Conservation (phyloP, 129 eudicot genomes). For the Escallonia rubra region DNA sequence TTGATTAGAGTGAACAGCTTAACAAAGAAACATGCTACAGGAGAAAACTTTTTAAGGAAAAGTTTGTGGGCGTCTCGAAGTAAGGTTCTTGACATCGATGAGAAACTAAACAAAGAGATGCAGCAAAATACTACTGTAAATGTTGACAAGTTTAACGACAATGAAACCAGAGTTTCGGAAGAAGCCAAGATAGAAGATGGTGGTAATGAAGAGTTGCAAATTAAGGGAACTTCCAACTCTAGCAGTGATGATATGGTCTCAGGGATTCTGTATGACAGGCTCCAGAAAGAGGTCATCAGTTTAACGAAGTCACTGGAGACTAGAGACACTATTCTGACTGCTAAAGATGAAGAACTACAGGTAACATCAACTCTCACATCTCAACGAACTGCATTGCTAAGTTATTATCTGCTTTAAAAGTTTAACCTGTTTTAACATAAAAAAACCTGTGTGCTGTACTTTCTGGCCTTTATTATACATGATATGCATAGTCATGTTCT, state of each 20-base stretch:
- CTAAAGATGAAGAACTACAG: constrained; percentile 83
- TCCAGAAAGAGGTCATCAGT: constrained; percentile 83
- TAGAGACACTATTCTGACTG: constrained; percentile 44
- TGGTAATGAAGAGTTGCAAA: constrained; percentile 29
- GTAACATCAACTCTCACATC: constrained; percentile 14
- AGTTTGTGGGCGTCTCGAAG: constrained; percentile 71
- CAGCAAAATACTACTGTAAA: constrained; percentile 25
- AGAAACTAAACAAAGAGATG: constrained; percentile 47
- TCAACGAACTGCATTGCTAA: too few species aligned
- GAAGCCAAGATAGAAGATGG: constrained; percentile 15
- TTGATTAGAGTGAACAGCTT: constrained; percentile 19
- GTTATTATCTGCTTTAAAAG: not conserved
- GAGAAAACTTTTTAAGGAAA: constrained; percentile 41
- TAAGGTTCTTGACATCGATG: constrained; percentile 43
- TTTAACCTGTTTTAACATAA: too few species aligned
- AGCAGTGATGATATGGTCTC: constrained; percentile 64
- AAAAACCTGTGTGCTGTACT: too few species aligned
- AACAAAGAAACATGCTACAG: constrained; percentile 27
- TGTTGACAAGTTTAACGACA: constrained; percentile 23
- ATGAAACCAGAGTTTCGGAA: constrained; percentile 13
- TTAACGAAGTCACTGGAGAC: constrained; percentile 61
- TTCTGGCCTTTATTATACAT: too few species aligned
- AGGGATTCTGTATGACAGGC: constrained; percentile 80
- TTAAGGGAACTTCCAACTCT: constrained; percentile 11
- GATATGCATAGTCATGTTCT: too few species aligned